Evolutionary conservation across 2,329 filamentous ascomycete genomes (phyloP).

Genomic region (Ascochyta viciae-villosae): DNA sequence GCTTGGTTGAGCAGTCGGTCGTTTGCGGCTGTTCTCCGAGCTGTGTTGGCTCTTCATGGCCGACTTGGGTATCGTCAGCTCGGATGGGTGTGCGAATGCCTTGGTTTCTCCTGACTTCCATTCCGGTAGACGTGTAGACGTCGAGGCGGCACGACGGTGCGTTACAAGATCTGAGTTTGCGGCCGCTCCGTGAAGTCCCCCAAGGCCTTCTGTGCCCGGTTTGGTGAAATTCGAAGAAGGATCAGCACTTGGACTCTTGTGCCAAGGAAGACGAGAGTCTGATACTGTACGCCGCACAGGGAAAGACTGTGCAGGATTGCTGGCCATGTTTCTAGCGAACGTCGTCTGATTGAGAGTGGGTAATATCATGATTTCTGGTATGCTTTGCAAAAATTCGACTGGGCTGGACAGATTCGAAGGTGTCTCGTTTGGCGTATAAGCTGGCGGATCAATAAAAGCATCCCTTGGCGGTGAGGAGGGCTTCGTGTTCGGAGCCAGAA

Average conservation of each 20-base stretch:
- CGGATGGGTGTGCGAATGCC: neutral
- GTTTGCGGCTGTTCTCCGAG: neutral
- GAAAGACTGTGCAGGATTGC: neutral
- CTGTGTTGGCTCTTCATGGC: neutral
- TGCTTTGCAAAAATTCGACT: neutral
- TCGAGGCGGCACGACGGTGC: constrained; percentile 7
- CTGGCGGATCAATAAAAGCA: neutral
- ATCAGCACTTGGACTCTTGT: neutral
- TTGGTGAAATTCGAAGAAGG: neutral
- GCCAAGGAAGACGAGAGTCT: constrained; percentile 3
- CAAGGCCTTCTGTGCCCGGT: neutral
- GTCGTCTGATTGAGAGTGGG: neutral
- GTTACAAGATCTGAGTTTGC: neutral
- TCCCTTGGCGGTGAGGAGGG: neutral
- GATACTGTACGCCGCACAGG: constrained; percentile 9
- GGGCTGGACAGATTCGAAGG: neutral
- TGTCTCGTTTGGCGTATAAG: neutral
- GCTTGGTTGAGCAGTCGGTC: neutral
- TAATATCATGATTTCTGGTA: constrained; percentile 7
- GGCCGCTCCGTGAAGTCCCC: neutral
- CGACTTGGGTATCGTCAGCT: neutral
- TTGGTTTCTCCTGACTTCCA: neutral
- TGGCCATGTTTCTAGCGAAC: neutral
- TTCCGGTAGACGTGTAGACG: neutral
- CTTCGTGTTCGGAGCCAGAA: neutral